Conservation (phyloP, 2,329 filamentous ascomycete genomes). For the Dactylellina sp. region DNA sequence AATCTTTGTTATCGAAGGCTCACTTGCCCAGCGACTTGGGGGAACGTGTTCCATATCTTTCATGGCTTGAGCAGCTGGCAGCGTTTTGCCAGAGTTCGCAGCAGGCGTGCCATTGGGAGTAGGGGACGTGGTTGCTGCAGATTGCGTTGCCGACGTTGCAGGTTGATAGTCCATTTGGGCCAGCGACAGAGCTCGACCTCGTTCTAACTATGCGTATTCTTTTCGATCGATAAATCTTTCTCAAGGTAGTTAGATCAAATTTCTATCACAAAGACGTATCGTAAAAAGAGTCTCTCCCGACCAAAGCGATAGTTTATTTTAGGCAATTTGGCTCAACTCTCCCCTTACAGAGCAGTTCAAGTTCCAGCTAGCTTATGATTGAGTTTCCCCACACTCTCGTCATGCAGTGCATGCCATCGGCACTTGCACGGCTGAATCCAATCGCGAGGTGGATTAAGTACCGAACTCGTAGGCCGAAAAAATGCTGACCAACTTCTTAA, state of each 20-base stretch:
- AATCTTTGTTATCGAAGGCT: conserved; percentile 63
- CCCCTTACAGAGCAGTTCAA: no score
- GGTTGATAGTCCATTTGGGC: conserved; percentile 10
- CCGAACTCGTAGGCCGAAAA: conserved; percentile 10
- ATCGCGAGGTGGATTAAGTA: not conserved
- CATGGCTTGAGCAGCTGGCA: conserved; percentile 29
- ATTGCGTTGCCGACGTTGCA: conserved; percentile 11
- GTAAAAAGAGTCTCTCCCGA: no score
- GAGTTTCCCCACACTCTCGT: conserved; percentile 11
- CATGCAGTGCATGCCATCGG: not conserved
- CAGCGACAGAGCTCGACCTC: no score
- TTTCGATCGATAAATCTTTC: no score
- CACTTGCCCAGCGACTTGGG: conserved; percentile 11
- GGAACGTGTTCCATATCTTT: conserved; percentile 34
- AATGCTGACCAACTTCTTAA: not conserved
- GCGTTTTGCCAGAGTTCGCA: conserved; percentile 35
- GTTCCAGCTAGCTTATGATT: no score
- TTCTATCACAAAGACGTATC: no score
- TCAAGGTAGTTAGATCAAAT: no score
- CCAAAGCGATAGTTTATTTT: no score
- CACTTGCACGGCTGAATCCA: conserved; percentile 11
- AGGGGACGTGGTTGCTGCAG: no score
- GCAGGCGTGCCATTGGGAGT: conserved; percentile 3
- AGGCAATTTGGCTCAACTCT: no score
- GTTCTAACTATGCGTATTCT: no score